phyloP scores from a whole-genome alignment of 2,329 filamentous ascomycete genomes.

The Triangularia setosa region DNA sequence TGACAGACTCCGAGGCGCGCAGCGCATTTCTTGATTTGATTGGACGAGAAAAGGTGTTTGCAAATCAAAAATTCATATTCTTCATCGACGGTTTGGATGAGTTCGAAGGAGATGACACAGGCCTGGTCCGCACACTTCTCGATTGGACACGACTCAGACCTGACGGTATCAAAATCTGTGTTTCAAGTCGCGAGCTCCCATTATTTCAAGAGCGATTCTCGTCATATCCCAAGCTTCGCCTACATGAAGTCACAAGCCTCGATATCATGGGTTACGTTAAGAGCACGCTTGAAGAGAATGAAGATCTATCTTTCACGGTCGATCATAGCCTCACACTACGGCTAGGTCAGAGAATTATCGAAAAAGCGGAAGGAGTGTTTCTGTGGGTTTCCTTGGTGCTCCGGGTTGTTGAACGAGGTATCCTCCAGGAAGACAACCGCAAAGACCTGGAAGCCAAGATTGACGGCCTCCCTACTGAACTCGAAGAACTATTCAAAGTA shows the following conservation, averaged over 20 bases:
- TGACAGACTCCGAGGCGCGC: neutral
- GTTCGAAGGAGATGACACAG: neutral
- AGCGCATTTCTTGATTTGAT: neutral
- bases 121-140: neutral
- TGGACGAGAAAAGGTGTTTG: neutral
- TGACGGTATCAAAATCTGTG: neutral
- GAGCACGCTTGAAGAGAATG: neutral
- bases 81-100: neutral
- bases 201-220: neutral
- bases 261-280: neutral
- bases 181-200: neutral
- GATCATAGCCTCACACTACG: neutral
- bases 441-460: neutral
- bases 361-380: neutral
- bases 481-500: neutral
- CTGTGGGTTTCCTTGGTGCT: neutral
- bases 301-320: neutral
- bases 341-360: neutral
- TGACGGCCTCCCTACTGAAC: neutral
- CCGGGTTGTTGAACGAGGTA: neutral
- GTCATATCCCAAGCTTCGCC: neutral
- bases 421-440: neutral
- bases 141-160: neutral
- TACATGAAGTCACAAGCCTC: neutral
- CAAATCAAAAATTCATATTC: neutral